Base-by-base conservation (phyloP, 768 basidiomycete species). In the Rhodotorula taiwanensis region DNA sequence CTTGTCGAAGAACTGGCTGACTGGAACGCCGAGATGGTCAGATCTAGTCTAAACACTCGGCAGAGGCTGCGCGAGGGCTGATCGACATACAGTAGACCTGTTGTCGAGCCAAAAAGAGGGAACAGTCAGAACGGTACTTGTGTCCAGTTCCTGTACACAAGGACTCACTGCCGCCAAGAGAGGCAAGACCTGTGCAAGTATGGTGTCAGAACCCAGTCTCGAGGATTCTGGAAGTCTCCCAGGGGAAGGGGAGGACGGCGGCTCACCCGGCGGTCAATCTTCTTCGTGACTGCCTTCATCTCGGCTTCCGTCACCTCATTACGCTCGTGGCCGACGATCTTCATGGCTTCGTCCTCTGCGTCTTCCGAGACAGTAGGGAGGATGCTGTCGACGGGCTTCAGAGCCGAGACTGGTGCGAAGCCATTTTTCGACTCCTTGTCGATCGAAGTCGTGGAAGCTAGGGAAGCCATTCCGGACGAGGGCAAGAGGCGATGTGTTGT, bases 1-100 rank as follows among this genome's bases (percentile, higher is more conserved):
- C 77, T 86, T 86, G 73, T 86, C 85, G 83, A 85, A 72, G 68
- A 81, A 85, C 69, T 86, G 50, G 18, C 39, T 51, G 20, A 11
- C 14, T 14, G 57, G 6, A 31, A 31, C 31, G n/a, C 2, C 16
- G 14, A 33, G 27, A 14, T 8, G 20, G 50, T 4, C 5, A 50
- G 50, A n/a, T n/a, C n/a, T n/a, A n/a, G n/a, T n/a, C n/a, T n/a
- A n/a, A n/a, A n/a, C n/a, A n/a, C n/a, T n/a, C n/a, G 41, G 41
- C 44, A 16, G 15, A 25, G 23, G 44, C 11, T 39, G 36, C 36
- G 36, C 36, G 36, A 39, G 9, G 36, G 36, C 44, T n/a, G 13
- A 20, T 11, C 11, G 20, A 45, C 44, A n/a, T 8, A 45, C 44
- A 23, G 44, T 45, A n/a, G 14, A 45, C 44, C 21, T 20, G 44